Percentiles rank a stretch among this genome's conserved stretches.
These are phyloP conservation scores for Eucalyptus lansdowneana DNA, from an alignment of 345 rosid species.

Conservation along the genomic window DNA sequence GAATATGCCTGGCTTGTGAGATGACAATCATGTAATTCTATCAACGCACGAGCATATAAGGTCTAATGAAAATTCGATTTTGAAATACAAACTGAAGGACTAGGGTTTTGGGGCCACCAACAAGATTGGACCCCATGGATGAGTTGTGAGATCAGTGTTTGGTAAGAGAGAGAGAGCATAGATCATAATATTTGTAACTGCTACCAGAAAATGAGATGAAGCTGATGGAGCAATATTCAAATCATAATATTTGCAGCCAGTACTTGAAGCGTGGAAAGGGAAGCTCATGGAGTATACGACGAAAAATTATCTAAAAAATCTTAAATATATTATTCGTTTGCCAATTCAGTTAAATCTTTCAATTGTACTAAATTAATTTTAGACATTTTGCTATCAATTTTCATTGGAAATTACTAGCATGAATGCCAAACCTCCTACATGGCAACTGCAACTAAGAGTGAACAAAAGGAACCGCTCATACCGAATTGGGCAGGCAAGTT, in stretches of 20 bases:
- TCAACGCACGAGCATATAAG: not conserved
- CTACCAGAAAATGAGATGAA: not conserved
- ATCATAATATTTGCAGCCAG: not conserved
- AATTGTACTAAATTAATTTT: not conserved
- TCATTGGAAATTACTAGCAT: not conserved
- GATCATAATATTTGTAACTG: not conserved
- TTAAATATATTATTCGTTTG: not conserved
- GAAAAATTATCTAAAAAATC: not conserved
- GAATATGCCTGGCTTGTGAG: not conserved
- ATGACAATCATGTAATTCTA: not conserved
- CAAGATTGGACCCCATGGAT: not conserved
- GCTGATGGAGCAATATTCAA: not conserved
- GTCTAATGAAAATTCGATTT: not conserved
- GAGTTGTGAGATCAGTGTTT: not conserved
- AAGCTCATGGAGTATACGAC: not conserved
- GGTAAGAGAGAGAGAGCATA: not conserved
- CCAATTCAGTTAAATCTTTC: not conserved
- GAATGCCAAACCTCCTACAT: fast-evolving
- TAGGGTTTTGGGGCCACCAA: not conserved
- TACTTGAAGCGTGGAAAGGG: not conserved
- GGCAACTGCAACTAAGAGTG: not conserved
- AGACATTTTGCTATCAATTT: not conserved
- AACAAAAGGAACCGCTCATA: too few relatives aligned
- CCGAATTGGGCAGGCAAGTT: too few relatives aligned
- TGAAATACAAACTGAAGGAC: not conserved